A percentile compares a stretch with the other conserved stretches of the same genome.
These are phyloP conservation scores for Termitomyces heimii DNA, from an alignment of 768 basidiomycete genomes.

Conservation along the genomic window DNA sequence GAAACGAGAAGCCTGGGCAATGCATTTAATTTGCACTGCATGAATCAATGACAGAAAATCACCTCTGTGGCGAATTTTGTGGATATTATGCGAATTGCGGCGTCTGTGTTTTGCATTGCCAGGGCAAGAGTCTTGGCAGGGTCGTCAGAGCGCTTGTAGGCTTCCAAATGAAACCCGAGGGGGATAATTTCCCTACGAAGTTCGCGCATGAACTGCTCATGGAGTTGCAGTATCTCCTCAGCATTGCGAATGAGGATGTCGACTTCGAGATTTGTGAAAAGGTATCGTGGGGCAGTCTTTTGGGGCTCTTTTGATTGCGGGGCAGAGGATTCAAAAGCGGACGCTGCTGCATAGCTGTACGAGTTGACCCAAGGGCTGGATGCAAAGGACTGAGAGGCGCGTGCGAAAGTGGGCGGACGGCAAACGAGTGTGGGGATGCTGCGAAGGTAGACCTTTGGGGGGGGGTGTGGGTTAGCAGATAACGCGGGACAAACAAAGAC, in stretches of 20 bases:
- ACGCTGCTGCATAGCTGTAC: constrained; percentile 27
- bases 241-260: constrained; percentile 61
- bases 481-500: constrained; percentile 16
- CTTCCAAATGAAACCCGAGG: constrained; percentile 41
- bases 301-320: constrained; percentile 17
- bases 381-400: constrained; percentile 37
- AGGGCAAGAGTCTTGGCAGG: constrained; percentile 12
- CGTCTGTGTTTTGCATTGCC: constrained; percentile 29
- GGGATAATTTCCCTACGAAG: constrained; percentile 44
- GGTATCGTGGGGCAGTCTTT: constrained; percentile 33
- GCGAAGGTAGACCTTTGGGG: constrained; percentile 59
- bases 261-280: constrained; percentile 56
- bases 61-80: constrained; percentile 58
- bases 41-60: constrained; percentile 6
- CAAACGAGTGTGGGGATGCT: constrained; percentile 44
- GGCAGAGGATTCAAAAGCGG: constrained; percentile 20
- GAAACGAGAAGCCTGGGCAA: constrained; percentile 72
- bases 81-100: constrained; percentile 44
- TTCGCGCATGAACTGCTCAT: constrained; percentile 59
- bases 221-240: constrained; percentile 58
- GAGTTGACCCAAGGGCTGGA: constrained; percentile 42
- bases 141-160: constrained; percentile 12
- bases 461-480: not conserved
- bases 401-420: constrained; percentile 35
- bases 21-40: too few relatives aligned